Conservation (phyloP, 371 early-diverging fungal species). For the Mortierella sp. region DNA sequence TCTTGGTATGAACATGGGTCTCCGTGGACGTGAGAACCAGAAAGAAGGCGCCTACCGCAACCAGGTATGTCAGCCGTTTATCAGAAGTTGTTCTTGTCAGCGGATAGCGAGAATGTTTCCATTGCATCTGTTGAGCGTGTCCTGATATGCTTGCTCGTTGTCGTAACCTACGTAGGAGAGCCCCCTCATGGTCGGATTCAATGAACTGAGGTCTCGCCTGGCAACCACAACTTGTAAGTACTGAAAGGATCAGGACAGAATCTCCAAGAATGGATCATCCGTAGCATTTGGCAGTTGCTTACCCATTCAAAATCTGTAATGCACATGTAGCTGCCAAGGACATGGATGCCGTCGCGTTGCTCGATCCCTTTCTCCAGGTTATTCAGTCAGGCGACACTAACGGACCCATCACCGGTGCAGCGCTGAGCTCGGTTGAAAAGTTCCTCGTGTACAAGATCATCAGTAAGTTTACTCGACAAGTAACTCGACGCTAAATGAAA, state of each 20-base stretch:
- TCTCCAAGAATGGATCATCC: neutral
- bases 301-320: neutral
- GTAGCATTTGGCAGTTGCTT: neutral
- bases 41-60: conserved; percentile 60
- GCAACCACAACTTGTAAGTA: conserved; percentile 70
- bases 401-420: conserved; percentile 94
- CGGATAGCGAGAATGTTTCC: neutral
- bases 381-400: conserved; percentile 93
- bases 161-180: conserved; percentile 63
- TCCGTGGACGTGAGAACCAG: conserved; percentile 64
- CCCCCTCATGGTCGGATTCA: conserved; percentile 81
- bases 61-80: conserved; percentile 58
- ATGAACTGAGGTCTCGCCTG: conserved; percentile 74
- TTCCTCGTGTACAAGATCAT: conserved; percentile 90
- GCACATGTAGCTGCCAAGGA: conserved; percentile 50
- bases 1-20: conserved; percentile 77
- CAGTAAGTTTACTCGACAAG: conserved; percentile 62
- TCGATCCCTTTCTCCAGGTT: conserved; percentile 92
- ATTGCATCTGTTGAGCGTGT: neutral
- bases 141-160: neutral
- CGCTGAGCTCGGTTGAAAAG: conserved; percentile 89
- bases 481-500: neutral
- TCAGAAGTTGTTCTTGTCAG: neutral
- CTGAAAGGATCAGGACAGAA: neutral
- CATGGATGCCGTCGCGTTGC: conserved; percentile 82